Evolutionary conservation across 306 rosid genomes (phyloP).

Genomic region (Prunus armeniaca): DNA sequence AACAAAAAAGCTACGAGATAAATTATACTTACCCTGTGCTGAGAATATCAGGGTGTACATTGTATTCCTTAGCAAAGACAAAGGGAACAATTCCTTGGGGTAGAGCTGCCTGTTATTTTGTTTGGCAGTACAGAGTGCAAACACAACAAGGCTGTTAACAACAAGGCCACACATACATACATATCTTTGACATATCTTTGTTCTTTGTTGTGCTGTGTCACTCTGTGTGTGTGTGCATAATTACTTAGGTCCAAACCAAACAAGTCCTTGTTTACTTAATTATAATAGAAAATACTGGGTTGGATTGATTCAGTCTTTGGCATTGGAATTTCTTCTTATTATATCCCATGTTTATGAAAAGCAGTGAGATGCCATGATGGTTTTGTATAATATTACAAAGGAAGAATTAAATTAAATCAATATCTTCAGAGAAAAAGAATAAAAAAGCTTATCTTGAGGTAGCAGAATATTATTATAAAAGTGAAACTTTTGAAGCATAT

Average conservation of each 20-base stretch:
- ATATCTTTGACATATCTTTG: constrained; percentile 23
- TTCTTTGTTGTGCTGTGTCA: constrained; percentile 7
- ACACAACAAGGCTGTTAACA: constrained; percentile 40
- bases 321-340: not conserved
- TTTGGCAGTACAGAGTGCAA: constrained; percentile 22
- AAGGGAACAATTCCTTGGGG: constrained; percentile 99
- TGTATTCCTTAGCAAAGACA: constrained; percentile 95
- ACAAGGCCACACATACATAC: not conserved
- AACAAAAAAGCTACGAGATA: not conserved
- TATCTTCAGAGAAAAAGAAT: not conserved
- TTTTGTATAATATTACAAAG: not conserved
- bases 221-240: not conserved
- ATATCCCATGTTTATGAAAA: not conserved
- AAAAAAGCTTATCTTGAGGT: constrained; percentile 37
- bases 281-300: not conserved
- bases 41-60: constrained; percentile 88
- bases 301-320: not conserved
- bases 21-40: constrained; percentile 67
- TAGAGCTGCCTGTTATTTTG: constrained; percentile 77
- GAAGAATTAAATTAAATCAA: not conserved
- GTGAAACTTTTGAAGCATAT: constrained; percentile 25
- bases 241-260: constrained; percentile 4
- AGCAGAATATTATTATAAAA: not conserved
- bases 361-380: constrained; percentile 11
- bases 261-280: constrained; percentile 9